phyloP scores from a whole-genome alignment of 371 early-diverging fungal species.

The Mortierella sp. region DNA sequence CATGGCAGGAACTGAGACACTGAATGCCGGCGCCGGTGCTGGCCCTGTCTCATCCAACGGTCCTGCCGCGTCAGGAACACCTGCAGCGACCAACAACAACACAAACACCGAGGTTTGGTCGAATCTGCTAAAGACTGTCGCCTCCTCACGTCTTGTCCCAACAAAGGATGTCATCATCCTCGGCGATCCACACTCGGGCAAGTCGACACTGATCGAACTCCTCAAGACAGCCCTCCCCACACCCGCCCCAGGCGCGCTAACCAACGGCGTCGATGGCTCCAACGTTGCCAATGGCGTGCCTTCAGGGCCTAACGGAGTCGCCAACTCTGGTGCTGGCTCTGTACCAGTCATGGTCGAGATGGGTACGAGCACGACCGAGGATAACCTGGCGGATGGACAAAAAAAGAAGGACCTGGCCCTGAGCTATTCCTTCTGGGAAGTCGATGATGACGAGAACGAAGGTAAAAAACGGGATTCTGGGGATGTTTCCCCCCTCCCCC shows the following conservation, averaged over 20 bases:
- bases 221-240: conserved; percentile 66
- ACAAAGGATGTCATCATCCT: conserved; percentile 77
- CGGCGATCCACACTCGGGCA: conserved; percentile 81
- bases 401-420: conserved; percentile 82
- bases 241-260: conserved; percentile 20
- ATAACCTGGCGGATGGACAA: conserved; percentile 46
- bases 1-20: conserved; percentile 10
- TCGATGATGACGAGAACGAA: conserved; percentile 85
- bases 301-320: conserved; percentile 55
- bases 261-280: conserved; percentile 58
- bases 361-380: conserved; percentile 51
- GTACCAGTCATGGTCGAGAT: conserved; percentile 67
- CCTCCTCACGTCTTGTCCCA: conserved; percentile 76
- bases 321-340: conserved; percentile 57
- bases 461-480: conserved; percentile 52
- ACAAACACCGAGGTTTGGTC: conserved; percentile 75
- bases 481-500: background rate
- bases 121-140: conserved; percentile 74
- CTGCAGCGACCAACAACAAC: conserved; percentile 9
- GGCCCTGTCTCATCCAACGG: conserved; percentile 7
- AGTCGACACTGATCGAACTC: conserved; percentile 76
- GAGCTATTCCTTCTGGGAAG: conserved; percentile 84
- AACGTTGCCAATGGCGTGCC: conserved; percentile 53
- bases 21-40: conserved; percentile 3
- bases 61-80: conserved; percentile 4